These are phyloP conservation scores for Crithidia acanthocephali DNA, from an alignment of 208 protist genomes.

Conservation along the genomic window DNA sequence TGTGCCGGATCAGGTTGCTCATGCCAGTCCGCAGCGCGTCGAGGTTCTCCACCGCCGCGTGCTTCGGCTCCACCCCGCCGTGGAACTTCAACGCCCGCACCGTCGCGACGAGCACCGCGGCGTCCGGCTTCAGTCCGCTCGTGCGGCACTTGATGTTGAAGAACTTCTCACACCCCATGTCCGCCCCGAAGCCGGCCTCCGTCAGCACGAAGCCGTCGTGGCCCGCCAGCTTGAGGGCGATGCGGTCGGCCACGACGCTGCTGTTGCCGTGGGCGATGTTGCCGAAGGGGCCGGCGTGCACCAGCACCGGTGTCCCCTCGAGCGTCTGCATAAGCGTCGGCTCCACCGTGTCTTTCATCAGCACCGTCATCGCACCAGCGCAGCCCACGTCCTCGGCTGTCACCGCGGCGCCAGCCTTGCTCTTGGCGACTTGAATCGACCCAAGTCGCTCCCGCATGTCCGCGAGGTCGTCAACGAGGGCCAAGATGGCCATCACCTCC, in stretches of 20 bases:
- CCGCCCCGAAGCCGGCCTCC: constrained; percentile 95
- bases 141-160: constrained; percentile 98
- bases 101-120: constrained; percentile 96
- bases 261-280: constrained; percentile 99
- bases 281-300: constrained; percentile 98
- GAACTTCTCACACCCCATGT: constrained; percentile 98
- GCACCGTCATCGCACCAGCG: constrained; percentile 93
- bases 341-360: constrained; percentile 97
- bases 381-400: constrained; percentile 94
- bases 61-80: constrained; percentile 85
- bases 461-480: constrained; percentile 89
- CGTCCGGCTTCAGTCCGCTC: constrained; percentile 93
- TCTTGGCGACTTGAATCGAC: constrained; percentile 86
- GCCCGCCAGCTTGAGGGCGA: constrained; percentile 96
- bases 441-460: constrained; percentile 96
- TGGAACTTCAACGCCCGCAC: constrained; percentile 98
- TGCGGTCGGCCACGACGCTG: constrained; percentile 96
- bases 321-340: constrained; percentile 98
- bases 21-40: constrained; percentile 88
- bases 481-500: constrained; percentile 99
- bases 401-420: constrained; percentile 71
- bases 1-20: constrained; percentile 94
- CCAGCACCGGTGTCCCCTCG: constrained; percentile 95
- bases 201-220: constrained; percentile 97
- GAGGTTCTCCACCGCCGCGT: constrained; percentile 84